These are phyloP conservation scores for Henckelia pumila DNA, from an alignment of 257 asterid species.

Conservation along the genomic window DNA sequence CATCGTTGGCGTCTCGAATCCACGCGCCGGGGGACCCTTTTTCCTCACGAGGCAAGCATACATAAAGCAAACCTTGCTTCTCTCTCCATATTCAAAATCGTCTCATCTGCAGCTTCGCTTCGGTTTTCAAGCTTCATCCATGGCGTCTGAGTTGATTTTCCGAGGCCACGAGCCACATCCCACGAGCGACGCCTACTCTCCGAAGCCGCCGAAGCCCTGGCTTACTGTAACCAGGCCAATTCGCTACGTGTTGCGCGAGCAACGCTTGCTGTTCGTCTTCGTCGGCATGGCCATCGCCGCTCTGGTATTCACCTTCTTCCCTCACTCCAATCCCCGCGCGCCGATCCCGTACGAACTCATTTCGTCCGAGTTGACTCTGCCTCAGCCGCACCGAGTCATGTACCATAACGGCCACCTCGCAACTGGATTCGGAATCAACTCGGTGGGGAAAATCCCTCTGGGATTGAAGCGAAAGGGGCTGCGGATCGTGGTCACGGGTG, in stretches of 20 bases:
- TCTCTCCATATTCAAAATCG: not conserved
- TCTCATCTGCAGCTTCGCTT: not conserved
- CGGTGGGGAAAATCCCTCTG: conserved; percentile 82
- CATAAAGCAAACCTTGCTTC: not conserved
- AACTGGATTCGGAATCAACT: conserved; percentile 47
- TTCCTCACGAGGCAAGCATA: too few species aligned
- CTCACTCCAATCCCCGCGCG: conserved; percentile 17
- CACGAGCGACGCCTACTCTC: not conserved
- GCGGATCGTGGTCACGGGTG: conserved; percentile 91
- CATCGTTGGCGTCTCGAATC: too few species aligned
- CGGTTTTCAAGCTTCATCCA: not conserved
- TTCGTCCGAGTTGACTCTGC: conserved; percentile 37
- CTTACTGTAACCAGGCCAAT: conserved; percentile 41
- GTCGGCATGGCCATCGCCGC: conserved; percentile 53
- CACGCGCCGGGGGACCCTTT: too few species aligned
- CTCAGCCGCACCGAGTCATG: conserved; percentile 33
- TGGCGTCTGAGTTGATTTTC: not conserved
- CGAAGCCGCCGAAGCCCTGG: conserved; percentile 47
- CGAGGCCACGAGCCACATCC: not conserved
- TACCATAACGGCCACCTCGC: conserved; percentile 57
- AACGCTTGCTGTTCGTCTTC: conserved; percentile 52
- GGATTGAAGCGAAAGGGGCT: conserved; percentile 68
- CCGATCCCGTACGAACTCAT: conserved; percentile 30
- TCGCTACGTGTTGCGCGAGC: conserved; percentile 62
- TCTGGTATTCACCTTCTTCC: conserved; percentile 29